Percentiles rank a stretch among this genome's conserved stretches.
These are phyloP conservation scores for Penicillium egyptiacum DNA, from an alignment of 495 filamentous ascomycete species.

Conservation along the genomic window DNA sequence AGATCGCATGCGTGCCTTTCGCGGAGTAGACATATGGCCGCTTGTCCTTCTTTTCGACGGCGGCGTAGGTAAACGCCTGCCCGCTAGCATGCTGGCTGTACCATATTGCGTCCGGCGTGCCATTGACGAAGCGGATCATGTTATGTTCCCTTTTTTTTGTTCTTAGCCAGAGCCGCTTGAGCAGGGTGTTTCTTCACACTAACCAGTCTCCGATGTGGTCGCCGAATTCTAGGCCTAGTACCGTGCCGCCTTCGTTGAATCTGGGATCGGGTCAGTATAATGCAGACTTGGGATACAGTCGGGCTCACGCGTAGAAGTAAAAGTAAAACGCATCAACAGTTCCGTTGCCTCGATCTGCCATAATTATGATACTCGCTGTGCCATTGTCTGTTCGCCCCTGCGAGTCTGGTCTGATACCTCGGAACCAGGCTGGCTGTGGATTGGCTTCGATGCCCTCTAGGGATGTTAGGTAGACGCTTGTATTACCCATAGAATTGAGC, in stretches of 20 bases:
- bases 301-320: slow-evolving; percentile 61
- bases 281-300: neutral
- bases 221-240: slow-evolving; percentile 54
- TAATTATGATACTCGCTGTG: slow-evolving; percentile 52
- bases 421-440: slow-evolving; percentile 54
- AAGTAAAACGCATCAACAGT: slow-evolving; percentile 66
- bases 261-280: slow-evolving; percentile 20
- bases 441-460: slow-evolving; percentile 53
- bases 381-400: slow-evolving; percentile 49
- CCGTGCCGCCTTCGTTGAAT: slow-evolving; percentile 52
- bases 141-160: slow-evolving; percentile 55
- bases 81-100: slow-evolving; percentile 63
- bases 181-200: neutral
- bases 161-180: neutral
- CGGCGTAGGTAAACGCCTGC: slow-evolving; percentile 61
- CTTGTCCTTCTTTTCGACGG: slow-evolving; percentile 52
- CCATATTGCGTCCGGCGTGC: slow-evolving; percentile 58
- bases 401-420: slow-evolving; percentile 47
- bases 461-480: slow-evolving; percentile 59
- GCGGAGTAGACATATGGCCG: slow-evolving; percentile 55
- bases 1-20: slow-evolving; percentile 60
- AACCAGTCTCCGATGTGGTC: slow-evolving; percentile 66
- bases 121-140: slow-evolving; percentile 65
- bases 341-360: slow-evolving; percentile 54
- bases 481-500: slow-evolving; percentile 50